Conservation (phyloP, 169 alveolate genomes). For the Plasmodium yoelii region DNA sequence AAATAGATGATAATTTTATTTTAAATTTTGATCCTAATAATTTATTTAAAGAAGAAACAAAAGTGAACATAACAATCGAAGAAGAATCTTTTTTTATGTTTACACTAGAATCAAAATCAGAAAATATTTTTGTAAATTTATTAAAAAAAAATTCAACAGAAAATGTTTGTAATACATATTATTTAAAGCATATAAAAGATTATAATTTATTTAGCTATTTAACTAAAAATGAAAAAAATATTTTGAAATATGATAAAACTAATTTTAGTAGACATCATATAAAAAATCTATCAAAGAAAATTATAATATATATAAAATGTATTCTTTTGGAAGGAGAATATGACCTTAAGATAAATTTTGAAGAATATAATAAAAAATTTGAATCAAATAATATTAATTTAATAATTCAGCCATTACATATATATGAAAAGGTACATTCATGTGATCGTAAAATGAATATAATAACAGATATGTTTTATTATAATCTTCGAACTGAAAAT, state of each 20-base stretch:
- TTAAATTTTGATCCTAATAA: conserved; percentile 48
- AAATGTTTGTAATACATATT: conserved; percentile 47
- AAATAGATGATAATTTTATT: conserved; percentile 39
- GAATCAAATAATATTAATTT: conserved; percentile 22
- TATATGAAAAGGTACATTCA: conserved; percentile 31
- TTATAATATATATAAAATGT: conserved; percentile 35
- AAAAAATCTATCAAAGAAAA: conserved; percentile 20
- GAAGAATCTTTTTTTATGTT: conserved; percentile 57
- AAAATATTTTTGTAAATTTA: conserved; percentile 16
- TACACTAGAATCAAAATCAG: conserved; percentile 1
- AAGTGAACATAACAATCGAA: background rate
- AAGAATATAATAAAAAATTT: conserved; percentile 15
- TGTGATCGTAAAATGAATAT: conserved; percentile 22
- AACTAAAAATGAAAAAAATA: conserved; percentile 2
- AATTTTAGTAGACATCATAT: background rate
- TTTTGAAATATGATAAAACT: background rate
- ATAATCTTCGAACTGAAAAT: conserved; percentile 1
- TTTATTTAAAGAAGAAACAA: conserved; percentile 14
- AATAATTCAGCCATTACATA: conserved; percentile 2
- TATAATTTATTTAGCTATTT: conserved; percentile 19
- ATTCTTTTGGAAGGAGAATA: conserved; percentile 30
- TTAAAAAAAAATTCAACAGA: conserved; percentile 2
- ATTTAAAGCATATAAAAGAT: conserved; percentile 31
- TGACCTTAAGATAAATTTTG: conserved; percentile 4
- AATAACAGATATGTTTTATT: conserved; percentile 27